Conservation (phyloP, 805 yeast species). For the Yarrowia porcina region DNA sequence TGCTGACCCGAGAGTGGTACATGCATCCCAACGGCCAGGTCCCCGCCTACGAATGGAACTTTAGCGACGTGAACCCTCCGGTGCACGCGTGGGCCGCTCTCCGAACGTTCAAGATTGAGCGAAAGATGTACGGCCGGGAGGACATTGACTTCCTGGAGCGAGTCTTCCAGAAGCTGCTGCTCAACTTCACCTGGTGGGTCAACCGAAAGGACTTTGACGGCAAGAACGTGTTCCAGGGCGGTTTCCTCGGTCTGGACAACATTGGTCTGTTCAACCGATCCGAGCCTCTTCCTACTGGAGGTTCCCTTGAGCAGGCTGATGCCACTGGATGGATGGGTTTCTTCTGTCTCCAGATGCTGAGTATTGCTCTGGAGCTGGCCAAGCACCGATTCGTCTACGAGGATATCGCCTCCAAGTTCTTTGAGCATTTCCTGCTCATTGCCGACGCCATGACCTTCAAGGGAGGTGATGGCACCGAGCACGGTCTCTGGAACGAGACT, state of each 20-base stretch:
- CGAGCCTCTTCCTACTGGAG: conserved; percentile 91
- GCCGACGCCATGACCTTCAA: conserved; percentile 89
- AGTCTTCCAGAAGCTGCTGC: conserved; percentile 84
- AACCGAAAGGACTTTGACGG: conserved; percentile 85
- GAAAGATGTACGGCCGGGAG: conserved; percentile 76
- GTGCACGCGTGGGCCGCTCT: conserved; percentile 96
- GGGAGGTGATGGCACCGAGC: conserved; percentile 47
- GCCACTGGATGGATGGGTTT: conserved; percentile 98
- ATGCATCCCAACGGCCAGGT: conserved; percentile 98
- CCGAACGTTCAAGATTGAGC: conserved; percentile 80
- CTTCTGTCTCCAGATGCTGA: conserved; percentile 83
- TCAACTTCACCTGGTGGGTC: conserved; percentile 97
- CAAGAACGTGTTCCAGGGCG: conserved; percentile 89
- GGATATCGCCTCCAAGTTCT: conserved; percentile 89
- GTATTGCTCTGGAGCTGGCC: conserved; percentile 86
- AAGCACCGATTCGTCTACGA: conserved; percentile 82
- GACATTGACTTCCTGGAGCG: conserved; percentile 82
- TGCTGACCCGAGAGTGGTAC: conserved; percentile 90
- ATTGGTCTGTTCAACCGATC: conserved; percentile 90
- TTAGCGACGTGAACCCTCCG: conserved; percentile 93
- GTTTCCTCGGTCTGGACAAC: conserved; percentile 87
- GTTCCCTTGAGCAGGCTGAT: conserved; percentile 86
- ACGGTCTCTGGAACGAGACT: conserved; percentile 82
- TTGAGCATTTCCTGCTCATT: conserved; percentile 86
- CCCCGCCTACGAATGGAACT: conserved; percentile 97